phyloP scores from a whole-genome alignment of 202 grass and related monocot species.

The Panicum hallii region DNA sequence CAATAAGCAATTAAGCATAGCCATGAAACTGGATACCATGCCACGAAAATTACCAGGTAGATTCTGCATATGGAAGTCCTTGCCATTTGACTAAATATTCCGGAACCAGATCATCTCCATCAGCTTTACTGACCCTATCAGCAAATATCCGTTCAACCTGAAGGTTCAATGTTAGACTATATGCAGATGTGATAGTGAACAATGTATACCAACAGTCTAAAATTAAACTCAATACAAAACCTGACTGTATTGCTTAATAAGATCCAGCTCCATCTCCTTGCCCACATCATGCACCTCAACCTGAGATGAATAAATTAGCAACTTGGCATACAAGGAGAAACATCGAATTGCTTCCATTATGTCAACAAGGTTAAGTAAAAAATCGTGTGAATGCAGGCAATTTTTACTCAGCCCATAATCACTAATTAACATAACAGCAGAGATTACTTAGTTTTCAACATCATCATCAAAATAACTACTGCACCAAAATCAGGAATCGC shows the following conservation, averaged over 20 bases:
- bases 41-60: slow-evolving; percentile 82
- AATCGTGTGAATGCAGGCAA: neutral
- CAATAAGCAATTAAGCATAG: slow-evolving; percentile 6
- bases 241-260: slow-evolving; percentile 99
- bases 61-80: slow-evolving; percentile 99
- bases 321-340: slow-evolving; percentile 1
- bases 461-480: neutral
- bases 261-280: slow-evolving; percentile 99
- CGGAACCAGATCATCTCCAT: slow-evolving; percentile 82
- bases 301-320: slow-evolving; percentile 56
- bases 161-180: slow-evolving; percentile 57
- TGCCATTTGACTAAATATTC: slow-evolving; percentile 99
- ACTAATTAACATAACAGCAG: slow-evolving; percentile 21
- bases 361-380: neutral
- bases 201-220: slow-evolving; percentile 26
- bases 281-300: slow-evolving; percentile 98
- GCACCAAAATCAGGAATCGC: neutral
- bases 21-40: slow-evolving; percentile 10
- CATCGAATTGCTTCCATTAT: slow-evolving; percentile 4
- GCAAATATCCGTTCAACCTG: slow-evolving; percentile 99
- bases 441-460: slow-evolving; percentile 11
- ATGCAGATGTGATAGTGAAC: slow-evolving; percentile 27
- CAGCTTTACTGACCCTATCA: slow-evolving; percentile 85
- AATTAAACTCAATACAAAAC: slow-evolving; percentile 49
- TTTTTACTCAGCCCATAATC: neutral